Base-by-base conservation (phyloP, 257 asterid species). In the Salvia rosmarinus region DNA sequence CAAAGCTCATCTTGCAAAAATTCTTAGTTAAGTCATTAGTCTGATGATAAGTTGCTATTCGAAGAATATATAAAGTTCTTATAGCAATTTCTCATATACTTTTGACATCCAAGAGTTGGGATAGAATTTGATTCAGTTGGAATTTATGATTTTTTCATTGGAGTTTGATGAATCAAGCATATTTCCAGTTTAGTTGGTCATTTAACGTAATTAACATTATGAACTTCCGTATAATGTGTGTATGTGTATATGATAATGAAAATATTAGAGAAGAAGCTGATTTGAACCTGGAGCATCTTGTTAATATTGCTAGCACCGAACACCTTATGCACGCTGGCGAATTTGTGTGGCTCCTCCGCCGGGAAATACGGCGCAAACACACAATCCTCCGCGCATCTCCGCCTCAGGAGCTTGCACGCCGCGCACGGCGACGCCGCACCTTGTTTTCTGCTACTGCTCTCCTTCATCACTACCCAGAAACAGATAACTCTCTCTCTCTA, bases 291-390 rank as follows among this genome's bases (percentile, higher is more conserved):
- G 32, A 91, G 88, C 95, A 91, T 89, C 88, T 91, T 91, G 81
- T 89, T 91, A 79, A 91, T 96, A 74, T 91, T 91, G 88, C 97
- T 89, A 67, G 97, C 97, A 51, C 97, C 97, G 71, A 91, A 89
- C 34, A 91, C 97, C 85, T 85, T 91, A 74, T 91, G 96, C 70
- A 91, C 96, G 72, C 95, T 87, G 37, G 96, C 96, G 70, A 91
- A 91, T 83, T 91, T 91, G 35, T 89, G 96, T 14, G 97, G 97
- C 71, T 91, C 92, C 44, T 91, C 97, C n/a, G 97, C 97, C 6
- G 97, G 97, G 72, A 91, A 91, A 74, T 87, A 86, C n/a, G 97
- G 95, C 1, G 96, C 90, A 64, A 91, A 91, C 9, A 91, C 91
- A 60, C 96, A 91, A 61, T 91, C 97, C 64, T 86, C 89, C 1